Conservation (phyloP, 495 filamentous ascomycete genomes). For the Ascodesmis nigricans region DNA sequence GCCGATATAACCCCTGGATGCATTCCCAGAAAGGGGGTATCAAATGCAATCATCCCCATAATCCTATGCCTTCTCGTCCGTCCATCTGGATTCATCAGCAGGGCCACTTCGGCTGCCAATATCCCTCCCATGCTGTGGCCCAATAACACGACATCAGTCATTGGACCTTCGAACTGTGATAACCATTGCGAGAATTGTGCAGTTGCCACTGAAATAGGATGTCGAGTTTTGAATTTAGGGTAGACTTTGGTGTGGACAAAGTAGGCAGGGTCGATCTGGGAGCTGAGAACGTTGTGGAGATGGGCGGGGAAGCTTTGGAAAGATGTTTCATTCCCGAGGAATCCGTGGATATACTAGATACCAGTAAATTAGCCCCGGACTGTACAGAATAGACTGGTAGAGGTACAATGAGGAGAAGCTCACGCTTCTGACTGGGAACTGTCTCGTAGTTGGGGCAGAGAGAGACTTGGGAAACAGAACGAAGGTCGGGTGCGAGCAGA, state of each 20-base stretch:
- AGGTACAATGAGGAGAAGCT: too few species aligned
- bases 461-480: too few species aligned
- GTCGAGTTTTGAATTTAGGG: slow-evolving; percentile 68
- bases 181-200: slow-evolving; percentile 77
- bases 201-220: slow-evolving; percentile 46
- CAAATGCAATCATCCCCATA: slow-evolving; percentile 62
- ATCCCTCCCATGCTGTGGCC: slow-evolving; percentile 87
- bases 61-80: slow-evolving; percentile 61
- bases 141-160: slow-evolving; percentile 60
- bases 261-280: slow-evolving; percentile 34
- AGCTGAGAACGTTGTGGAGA: slow-evolving; percentile 46
- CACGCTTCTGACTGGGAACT: too few species aligned
- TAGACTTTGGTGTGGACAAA: slow-evolving; percentile 78
- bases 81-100: slow-evolving; percentile 35
- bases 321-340: slow-evolving; percentile 73
- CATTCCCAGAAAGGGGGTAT: slow-evolving; percentile 70
- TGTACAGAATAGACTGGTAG: too few species aligned
- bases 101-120: slow-evolving; percentile 53
- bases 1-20: slow-evolving; percentile 69
- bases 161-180: slow-evolving; percentile 47
- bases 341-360: slow-evolving; percentile 91
- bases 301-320: slow-evolving; percentile 78
- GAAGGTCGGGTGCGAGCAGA: too few species aligned
- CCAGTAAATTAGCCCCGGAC: too few species aligned
- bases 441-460: too few species aligned